Evolutionary conservation across 345 rosid species (phyloP), one percentile per base, ranked within the genome.

Genomic region (Citropsis articulata): DNA sequence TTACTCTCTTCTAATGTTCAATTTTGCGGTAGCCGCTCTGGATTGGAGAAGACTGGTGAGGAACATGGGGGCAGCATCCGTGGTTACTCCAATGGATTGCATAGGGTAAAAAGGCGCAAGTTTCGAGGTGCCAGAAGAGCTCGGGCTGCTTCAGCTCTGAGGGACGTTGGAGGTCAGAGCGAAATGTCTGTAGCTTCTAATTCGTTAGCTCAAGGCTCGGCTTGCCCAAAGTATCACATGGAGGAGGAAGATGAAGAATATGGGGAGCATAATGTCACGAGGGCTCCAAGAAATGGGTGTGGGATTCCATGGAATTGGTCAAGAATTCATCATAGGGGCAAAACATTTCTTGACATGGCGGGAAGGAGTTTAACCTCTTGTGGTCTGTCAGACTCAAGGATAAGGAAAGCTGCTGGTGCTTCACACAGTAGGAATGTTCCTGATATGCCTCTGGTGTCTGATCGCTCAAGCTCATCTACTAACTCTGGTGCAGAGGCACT

Each of bases 301-400:
- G 99, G 99, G 61, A 86, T 97, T 63, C 98, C 98, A 1, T 97
- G 91, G 89, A 97, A 97, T 76, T 97, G 99, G 99, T 97, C 99
- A 7, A 89, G 97, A 78, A 94, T 97, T 78, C 99, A 97, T 83
- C 85, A 91, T 30, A 83, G 95, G 79, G 91, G 99, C 53, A 93
- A 83, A 79, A 97, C 84, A 22, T 85, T 97, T 78, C 88, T 97
- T 9, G 98, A 97, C 85, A 89, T 83, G 81, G 99, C 99, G 28
- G 99, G 99, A 50, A 84, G 97, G 85, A 94, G 98, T 84, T 89
- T 97, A 31, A 75, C 78, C 53, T 93, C 99, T 70, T 97, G 98
- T 80, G 99, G 99, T 38, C 80, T 90, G 71, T 89, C 98, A 36
- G 98, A 91, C 48, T 82, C 97, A 30, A 90, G 87, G 78, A 81